Evolutionary conservation across 192 early-diverging fungal genomes (phyloP), one percentile per base, ranked within the genome.

Genomic region (Phlyctochytrium arcticum): DNA sequence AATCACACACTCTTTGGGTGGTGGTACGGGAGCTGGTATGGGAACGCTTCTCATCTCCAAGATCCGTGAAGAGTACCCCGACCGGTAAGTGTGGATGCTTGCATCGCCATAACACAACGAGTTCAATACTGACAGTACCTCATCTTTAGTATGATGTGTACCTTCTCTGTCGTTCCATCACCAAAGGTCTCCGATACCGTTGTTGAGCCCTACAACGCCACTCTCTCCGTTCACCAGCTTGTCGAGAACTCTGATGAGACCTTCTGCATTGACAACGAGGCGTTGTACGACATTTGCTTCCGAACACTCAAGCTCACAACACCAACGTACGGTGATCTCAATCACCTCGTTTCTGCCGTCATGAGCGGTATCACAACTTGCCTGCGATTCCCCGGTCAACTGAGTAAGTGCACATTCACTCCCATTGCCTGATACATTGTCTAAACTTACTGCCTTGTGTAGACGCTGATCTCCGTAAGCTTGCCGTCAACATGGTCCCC

Each of bases 201-300:
- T 53, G 95, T 99, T 57, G 97, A 99, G 80, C 94, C 97, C 50
- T 99, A 99, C 86, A 99, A 99, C 72, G 94, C 97, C 34, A 94
- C 92, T 12, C 86, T 99, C 50, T 92, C 93, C 15, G 90, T 98
- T 44, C 95, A 99, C 80, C 95, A 98, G 73, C 86, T 98, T 54
- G 95, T 99, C 30, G 95, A 99, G 72, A 98, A 99, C 88, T 93
- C 92, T 58, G 97, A 99, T 75, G 92, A 94, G 82, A 96, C 95
- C 36, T 99, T 98, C 85, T 98, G 95, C 82, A 98, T 99, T 62
- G 97, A 99, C 75, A 99, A 99, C 80, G 93, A 99, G 75, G 97
- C 97, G 37, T 82, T 99, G 48, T 97, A 98, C 79, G 95, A 99
- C 82, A 99, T 99, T 69, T 99, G 95, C 82, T 92, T 91, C 86